Base-by-base conservation (phyloP, 176 grass and related monocot species). In the Sorghum bicolor region DNA sequence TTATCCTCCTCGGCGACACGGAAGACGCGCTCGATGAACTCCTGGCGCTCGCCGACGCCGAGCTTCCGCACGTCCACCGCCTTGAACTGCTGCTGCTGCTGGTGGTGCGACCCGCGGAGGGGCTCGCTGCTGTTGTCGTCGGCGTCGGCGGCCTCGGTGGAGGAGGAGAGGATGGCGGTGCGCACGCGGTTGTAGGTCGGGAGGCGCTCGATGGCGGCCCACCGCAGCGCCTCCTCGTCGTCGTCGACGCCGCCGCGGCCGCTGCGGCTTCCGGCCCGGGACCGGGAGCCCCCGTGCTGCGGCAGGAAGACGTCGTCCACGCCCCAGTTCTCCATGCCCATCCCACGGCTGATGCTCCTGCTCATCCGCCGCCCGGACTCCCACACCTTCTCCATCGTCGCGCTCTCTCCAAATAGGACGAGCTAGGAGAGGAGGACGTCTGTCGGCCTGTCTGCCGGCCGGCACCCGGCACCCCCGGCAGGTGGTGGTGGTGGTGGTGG, bases 21-120 rank as follows among this genome's bases (percentile, higher is more conserved):
- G 82, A 99, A 99, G 72, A 99, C 89, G 67, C 96, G 87, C 48
- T 92, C 87, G 87, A 99, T 96, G 91, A 99, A 99, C 81, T 94
- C 96, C 85, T 96, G 93, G 0, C 96, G 84, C 36, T 99, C 93
- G 64, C 74, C 88, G 43, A 74, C 41, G 47, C 66, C 96, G 3
- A 99, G 89, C 78, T 86, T 90, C 2, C 93, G 75, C 48, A 99
- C 96, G 86, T 99, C 96, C 52, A 99, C 96, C 89, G 96, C 91
- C 88, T 41, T 90, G 90, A 87, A 92, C 12, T 33, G 47, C 47
- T 11, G 20, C 9, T 34, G 4, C 45, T 6, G 33, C 33, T 2
- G 33, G n/a, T n/a, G n/a, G n/a, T n/a, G n/a, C n/a, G n/a, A n/a
- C n/a, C n/a, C n/a, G n/a, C 6, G 37, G 37, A 8, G 8, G 38